A percentile compares a stretch with the other conserved stretches of the same genome.
Conservation (phyloP, 176 grass and related monocot species). For the Bonia amplexicaulis region DNA sequence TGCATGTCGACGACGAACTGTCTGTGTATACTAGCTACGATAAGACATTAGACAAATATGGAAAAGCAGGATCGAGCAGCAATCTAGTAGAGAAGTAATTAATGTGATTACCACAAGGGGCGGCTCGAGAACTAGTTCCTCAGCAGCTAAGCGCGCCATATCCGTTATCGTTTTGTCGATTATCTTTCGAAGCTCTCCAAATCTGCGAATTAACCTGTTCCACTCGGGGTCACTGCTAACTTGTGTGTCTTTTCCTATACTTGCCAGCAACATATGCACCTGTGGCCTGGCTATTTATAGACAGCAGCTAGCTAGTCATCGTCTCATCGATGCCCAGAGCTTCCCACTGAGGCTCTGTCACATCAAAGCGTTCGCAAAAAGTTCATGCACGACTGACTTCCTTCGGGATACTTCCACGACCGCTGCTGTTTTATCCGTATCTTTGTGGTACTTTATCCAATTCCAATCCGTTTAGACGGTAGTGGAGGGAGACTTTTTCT, state of each 20-base stretch:
- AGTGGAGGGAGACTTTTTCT: too few relatives aligned
- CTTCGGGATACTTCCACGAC: background rate
- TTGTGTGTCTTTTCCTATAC: background rate
- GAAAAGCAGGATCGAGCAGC: too few relatives aligned
- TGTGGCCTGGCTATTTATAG: background rate
- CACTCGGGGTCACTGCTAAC: background rate
- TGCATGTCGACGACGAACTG: background rate
- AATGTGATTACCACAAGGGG: background rate
- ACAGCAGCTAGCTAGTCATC: background rate
- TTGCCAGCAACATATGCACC: background rate
- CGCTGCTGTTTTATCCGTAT: background rate
- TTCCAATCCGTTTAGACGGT: background rate
- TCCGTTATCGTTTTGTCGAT: background rate
- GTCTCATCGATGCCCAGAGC: too few relatives aligned
- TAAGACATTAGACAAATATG: background rate
- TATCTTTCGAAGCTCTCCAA: background rate
- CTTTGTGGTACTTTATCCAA: background rate
- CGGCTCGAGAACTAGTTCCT: background rate
- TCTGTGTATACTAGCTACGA: background rate
- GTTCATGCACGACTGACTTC: background rate
- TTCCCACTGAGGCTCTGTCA: background rate
- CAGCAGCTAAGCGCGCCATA: background rate
- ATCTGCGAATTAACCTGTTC: background rate
- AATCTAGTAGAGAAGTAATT: too few relatives aligned
- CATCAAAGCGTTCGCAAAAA: background rate